Percentiles rank a stretch among this genome's conserved stretches.
Evolutionary conservation across 2,329 filamentous ascomycete genomes (phyloP).

Genomic region (Didymella glomerata): DNA sequence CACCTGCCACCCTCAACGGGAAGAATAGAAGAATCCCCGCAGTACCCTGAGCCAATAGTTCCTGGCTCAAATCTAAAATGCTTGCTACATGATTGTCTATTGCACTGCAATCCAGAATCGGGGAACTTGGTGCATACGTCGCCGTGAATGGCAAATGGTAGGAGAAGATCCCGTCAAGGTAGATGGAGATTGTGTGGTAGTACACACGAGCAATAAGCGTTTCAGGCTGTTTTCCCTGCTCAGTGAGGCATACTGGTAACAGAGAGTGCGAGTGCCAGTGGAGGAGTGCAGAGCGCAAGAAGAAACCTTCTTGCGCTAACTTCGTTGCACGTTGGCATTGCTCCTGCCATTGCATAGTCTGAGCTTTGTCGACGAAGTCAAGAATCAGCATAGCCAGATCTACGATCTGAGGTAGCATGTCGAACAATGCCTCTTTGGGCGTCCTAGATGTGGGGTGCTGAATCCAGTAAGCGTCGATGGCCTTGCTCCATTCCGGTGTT

Average conservation of each 20-base stretch:
- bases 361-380: conserved; percentile 6
- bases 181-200: conserved; percentile 41
- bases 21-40: conserved; percentile 39
- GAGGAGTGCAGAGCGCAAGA: conserved; percentile 25
- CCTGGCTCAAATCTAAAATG: conserved; percentile 31
- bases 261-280: conserved; percentile 22
- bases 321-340: conserved; percentile 3
- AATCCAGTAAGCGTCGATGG: conserved; percentile 30
- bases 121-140: conserved; percentile 21
- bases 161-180: conserved; percentile 40
- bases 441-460: conserved; percentile 26
- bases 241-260: background rate
- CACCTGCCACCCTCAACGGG: conserved; percentile 40
- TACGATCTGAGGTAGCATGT: conserved; percentile 34
- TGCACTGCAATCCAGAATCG: conserved; percentile 23
- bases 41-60: conserved; percentile 27
- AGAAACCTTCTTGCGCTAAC: conserved; percentile 33
- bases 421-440: conserved; percentile 39
- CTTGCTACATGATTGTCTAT: conserved; percentile 30
- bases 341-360: background rate
- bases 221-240: conserved; percentile 21
- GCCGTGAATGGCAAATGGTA: conserved; percentile 34
- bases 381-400: conserved; percentile 31
- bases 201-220: conserved; percentile 28
- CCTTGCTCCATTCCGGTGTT: conserved; percentile 29